phyloP scores from a whole-genome alignment of 495 filamentous ascomycete species.

The Stereocaulon alpinum region DNA sequence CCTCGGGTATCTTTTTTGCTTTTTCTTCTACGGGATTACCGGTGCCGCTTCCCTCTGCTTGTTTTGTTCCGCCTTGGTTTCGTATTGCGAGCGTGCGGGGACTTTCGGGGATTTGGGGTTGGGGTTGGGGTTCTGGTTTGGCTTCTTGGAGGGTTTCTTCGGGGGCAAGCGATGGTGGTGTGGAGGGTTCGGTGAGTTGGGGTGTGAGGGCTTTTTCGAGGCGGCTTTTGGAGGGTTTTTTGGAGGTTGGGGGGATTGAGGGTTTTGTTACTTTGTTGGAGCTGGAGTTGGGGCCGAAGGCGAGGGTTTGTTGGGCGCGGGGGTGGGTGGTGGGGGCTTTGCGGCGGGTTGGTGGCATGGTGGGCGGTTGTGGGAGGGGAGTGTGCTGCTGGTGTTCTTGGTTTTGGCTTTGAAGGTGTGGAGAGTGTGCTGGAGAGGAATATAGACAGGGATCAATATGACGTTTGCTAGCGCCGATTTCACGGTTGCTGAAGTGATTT shows the following conservation, averaged over 20 bases:
- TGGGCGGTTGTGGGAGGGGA: slow-evolving; percentile 2
- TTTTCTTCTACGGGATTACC: neutral
- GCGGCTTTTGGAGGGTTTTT: slow-evolving; percentile 44
- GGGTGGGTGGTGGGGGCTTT: slow-evolving; percentile 24
- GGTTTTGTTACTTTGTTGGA: slow-evolving; percentile 64
- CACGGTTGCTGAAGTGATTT: slow-evolving; percentile 5
- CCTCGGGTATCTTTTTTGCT: slow-evolving; percentile 50
- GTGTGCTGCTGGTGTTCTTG: neutral
- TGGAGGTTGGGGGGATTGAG: slow-evolving; percentile 30
- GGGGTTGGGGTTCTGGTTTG: slow-evolving; percentile 38
- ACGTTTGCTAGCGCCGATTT: slow-evolving; percentile 6
- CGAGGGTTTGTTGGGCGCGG: slow-evolving; percentile 57
- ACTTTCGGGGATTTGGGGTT: slow-evolving; percentile 62
- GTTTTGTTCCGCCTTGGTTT: slow-evolving; percentile 55
- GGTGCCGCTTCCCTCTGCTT: slow-evolving; percentile 21
- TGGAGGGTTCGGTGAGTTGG: slow-evolving; percentile 37
- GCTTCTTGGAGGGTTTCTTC: slow-evolving; percentile 25
- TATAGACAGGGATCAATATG: neutral
- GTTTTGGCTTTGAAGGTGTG: neutral
- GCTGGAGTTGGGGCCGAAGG: slow-evolving; percentile 54
- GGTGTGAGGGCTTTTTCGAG: slow-evolving; percentile 35
- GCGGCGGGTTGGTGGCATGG: slow-evolving; percentile 63
- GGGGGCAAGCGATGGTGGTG: slow-evolving; percentile 26
- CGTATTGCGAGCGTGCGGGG: slow-evolving; percentile 70
- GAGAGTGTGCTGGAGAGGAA: neutral